Conservation (phyloP, 1,284 basidiomycete genomes). For the Inonotus obliquus region DNA sequence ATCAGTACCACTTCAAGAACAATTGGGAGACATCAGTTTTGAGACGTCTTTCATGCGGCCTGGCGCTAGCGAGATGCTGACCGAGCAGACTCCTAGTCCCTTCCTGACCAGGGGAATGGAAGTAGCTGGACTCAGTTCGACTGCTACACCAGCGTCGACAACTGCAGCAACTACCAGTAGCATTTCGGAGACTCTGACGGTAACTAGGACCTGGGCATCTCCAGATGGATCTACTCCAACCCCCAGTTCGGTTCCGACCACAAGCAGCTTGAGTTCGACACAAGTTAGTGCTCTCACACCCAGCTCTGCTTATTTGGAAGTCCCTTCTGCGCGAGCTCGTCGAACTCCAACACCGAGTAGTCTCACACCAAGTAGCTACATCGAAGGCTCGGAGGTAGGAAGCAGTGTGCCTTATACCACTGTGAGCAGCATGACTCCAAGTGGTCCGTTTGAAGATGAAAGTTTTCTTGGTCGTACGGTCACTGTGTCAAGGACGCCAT, state of each 20-base stretch:
- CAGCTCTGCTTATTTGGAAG: background rate
- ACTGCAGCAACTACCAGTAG: conserved; percentile 4
- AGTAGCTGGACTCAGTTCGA: conserved; percentile 1
- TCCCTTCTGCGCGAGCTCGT: background rate
- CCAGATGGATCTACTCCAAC: conserved; percentile 34
- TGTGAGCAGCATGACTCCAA: conserved; percentile 8
- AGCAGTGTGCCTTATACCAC: background rate
- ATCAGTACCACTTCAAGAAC: conserved; percentile 51
- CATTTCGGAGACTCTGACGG: background rate
- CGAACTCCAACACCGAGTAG: conserved; percentile 8
- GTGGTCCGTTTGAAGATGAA: conserved; percentile 13
- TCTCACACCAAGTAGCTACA: conserved; percentile 18
- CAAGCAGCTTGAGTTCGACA: conserved; percentile 6
- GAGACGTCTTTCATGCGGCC: conserved; percentile 45
- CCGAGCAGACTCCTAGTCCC: conserved; percentile 9
- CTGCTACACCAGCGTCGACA: conserved; percentile 12
- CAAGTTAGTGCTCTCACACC: conserved; percentile 5
- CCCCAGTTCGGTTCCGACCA: conserved; percentile 21
- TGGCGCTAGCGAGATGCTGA: conserved; percentile 9
- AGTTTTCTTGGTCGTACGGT: conserved; percentile 19
- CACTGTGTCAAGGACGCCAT: conserved; percentile 33
- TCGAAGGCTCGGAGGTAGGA: background rate
- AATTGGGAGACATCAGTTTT: conserved; percentile 53
- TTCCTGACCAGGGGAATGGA: conserved; percentile 11
- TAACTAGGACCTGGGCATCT: conserved; percentile 19